phyloP scores from a whole-genome alignment of 2,329 filamentous ascomycete species.

The Cordyceps militaris region DNA sequence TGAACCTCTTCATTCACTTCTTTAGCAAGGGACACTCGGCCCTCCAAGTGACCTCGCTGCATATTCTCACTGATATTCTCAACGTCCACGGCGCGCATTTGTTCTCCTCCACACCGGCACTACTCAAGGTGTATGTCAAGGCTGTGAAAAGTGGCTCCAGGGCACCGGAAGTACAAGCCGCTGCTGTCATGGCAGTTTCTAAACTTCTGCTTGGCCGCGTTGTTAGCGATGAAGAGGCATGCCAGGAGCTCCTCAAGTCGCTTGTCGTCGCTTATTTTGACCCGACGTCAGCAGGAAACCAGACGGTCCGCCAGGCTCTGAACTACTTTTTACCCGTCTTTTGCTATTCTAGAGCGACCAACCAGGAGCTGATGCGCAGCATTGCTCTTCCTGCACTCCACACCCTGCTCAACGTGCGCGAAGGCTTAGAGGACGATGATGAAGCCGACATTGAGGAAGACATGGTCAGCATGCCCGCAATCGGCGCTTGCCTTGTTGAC shows the following conservation, averaged over 20 bases:
- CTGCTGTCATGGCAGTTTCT: constrained; percentile 71
- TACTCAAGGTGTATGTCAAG: constrained; percentile 81
- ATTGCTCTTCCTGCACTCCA: constrained; percentile 70
- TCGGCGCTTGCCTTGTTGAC: constrained; percentile 78
- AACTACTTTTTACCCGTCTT: constrained; percentile 95
- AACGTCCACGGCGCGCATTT: constrained; percentile 81
- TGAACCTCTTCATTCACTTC: constrained; percentile 91
- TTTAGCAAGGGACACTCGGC: constrained; percentile 87
- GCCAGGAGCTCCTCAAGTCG: constrained; percentile 71
- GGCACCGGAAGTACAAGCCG: constrained; percentile 68
- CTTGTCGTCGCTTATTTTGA: constrained; percentile 86
- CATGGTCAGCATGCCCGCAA: constrained; percentile 70
- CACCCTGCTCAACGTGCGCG: constrained; percentile 64
- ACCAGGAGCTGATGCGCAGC: constrained; percentile 72
- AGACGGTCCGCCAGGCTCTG: constrained; percentile 75
- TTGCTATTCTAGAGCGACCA: constrained; percentile 75
- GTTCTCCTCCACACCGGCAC: constrained; percentile 55
- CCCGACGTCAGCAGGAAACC: constrained; percentile 71
- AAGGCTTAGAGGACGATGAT: constrained; percentile 67
- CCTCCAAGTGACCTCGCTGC: constrained; percentile 81
- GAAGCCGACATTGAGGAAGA: constrained; percentile 67
- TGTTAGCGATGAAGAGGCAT: constrained; percentile 61
- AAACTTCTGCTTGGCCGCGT: constrained; percentile 80
- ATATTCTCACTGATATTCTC: constrained; percentile 89
- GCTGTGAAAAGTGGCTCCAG: constrained; percentile 67